Evolutionary conservation across 2,329 filamentous ascomycete species (phyloP), one percentile per base, ranked within the genome.

Genomic region (Colletotrichum noveboracense): DNA sequence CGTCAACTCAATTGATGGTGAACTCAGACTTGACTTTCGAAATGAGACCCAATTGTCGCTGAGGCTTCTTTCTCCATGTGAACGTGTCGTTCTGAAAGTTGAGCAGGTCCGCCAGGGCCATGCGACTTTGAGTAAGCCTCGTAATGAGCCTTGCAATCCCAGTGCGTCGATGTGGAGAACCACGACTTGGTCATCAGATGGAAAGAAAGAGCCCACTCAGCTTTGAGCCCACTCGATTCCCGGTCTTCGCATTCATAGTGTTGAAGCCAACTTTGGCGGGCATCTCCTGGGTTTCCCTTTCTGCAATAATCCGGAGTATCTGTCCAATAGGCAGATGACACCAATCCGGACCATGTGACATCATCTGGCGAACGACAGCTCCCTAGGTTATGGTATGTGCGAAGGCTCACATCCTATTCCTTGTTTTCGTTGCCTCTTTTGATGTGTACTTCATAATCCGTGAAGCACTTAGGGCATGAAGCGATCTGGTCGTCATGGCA

Each of bases 1-100:
- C 18, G 38, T 6, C 0, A 0, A 12, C 0, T 48, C 5, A 0
- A 48, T n/a, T 48, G 9, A 1, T 12, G 8, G 8, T n/a, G 1
- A 43, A 43, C 0, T 43, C 38, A n/a, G 16, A n/a, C 38, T n/a
- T 1, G 1, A 2, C 38, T 43, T 43, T 43, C 8, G 8, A 0
- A n/a, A 43, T 43, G 3, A 3, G 38, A 10, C 0, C 1, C 8
- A 43, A 43, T n/a, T 8, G 5, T 18, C 1, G 0, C 36, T 1
- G 5, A 43, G 0, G 0, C 5, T 2, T 43, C 2, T 38, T 18
- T 38, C 16, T 6, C 5, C 36, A 38, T 0, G 2, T 3, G 16
- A 6, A 43, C 1, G 18, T 43, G 16, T 43, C 16, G 36, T 9
- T 1, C 2, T 18, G 36, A 43, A 43, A 43, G 36, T 6, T 3